Evolutionary conservation across 805 yeast genomes (phyloP).

Genomic region (Kodamaea fukazawae): DNA sequence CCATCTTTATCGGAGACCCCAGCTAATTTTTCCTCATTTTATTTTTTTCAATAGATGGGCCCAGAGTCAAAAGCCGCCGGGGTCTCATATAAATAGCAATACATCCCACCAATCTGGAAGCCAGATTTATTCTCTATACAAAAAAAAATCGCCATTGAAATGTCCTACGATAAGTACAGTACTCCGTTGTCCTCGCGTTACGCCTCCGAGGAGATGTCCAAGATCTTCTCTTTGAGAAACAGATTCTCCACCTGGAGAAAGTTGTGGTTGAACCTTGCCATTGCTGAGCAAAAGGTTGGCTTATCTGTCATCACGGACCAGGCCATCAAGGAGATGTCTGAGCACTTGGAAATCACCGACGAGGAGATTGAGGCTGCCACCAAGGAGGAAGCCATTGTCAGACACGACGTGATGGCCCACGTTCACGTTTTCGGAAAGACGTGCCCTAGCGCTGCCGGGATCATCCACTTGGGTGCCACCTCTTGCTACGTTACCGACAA

Average conservation of each 20-base stretch:
- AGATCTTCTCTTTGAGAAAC: constrained; percentile 86
- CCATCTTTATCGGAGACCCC: too few relatives aligned
- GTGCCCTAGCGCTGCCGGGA: constrained; percentile 96
- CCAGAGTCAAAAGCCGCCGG: constrained; percentile 8
- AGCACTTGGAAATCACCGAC: constrained; percentile 80
- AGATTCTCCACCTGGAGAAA: constrained; percentile 98
- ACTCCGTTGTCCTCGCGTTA: constrained; percentile 96
- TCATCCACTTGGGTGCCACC: constrained; percentile 97
- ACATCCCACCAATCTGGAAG: background rate
- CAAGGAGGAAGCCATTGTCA: constrained; percentile 92
- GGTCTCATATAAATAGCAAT: too few relatives aligned
- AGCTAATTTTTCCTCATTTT: too few relatives aligned
- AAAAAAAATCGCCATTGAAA: constrained; percentile 12
- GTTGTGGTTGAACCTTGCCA: constrained; percentile 91
- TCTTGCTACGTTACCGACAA: constrained; percentile 97
- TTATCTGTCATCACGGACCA: constrained; percentile 80
- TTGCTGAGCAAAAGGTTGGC: constrained; percentile 92
- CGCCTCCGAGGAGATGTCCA: constrained; percentile 97
- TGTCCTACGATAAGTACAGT: constrained; percentile 69
- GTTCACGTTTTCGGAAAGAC: constrained; percentile 92
- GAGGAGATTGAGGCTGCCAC: constrained; percentile 88
- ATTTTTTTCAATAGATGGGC: constrained; percentile 1
- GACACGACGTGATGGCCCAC: constrained; percentile 99
- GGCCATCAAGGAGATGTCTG: constrained; percentile 83
- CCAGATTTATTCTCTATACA: background rate